A percentile compares a stretch with the other conserved stretches of the same genome.
Evolutionary conservation across 352 stramenopile genomes (phyloP).

Genomic region (Globisporangium splendens): DNA sequence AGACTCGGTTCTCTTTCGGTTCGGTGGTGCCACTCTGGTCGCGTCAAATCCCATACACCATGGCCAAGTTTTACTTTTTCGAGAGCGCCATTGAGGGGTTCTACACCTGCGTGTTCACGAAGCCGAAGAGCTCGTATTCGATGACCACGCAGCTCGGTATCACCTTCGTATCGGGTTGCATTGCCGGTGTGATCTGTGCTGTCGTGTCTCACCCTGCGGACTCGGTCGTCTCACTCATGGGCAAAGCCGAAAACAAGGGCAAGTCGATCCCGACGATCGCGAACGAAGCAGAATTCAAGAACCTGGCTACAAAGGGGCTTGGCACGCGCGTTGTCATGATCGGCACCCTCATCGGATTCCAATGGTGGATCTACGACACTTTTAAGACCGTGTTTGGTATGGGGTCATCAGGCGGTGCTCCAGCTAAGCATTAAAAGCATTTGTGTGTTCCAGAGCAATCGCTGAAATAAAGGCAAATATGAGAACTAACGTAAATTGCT

Average conservation of each 20-base stretch:
- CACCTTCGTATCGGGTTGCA: constrained; percentile 96
- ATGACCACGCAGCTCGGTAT: constrained; percentile 95
- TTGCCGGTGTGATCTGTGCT: constrained; percentile 98
- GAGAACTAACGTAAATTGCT: too few species aligned
- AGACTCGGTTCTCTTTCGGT: constrained; percentile 90
- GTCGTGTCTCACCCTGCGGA: constrained; percentile 99
- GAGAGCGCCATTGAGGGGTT: constrained; percentile 86
- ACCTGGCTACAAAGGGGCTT: constrained; percentile 86
- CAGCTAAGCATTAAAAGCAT: constrained; percentile 55
- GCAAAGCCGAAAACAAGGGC: constrained; percentile 89
- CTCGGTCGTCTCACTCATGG: constrained; percentile 97
- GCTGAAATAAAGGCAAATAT: too few species aligned
- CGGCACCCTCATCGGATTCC: constrained; percentile 93
- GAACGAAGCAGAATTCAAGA: constrained; percentile 66
- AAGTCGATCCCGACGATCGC: constrained; percentile 88
- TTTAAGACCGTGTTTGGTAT: constrained; percentile 93
- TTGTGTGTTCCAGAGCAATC: too few species aligned
- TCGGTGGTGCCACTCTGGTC: constrained; percentile 89
- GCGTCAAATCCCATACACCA: constrained; percentile 98
- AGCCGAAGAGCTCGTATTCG: constrained; percentile 88
- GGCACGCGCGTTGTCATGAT: constrained; percentile 95
- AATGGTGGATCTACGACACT: constrained; percentile 97
- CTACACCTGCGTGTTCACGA: constrained; percentile 88
- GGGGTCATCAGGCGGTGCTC: constrained; percentile 82
- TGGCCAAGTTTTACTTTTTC: constrained; percentile 99